Evolutionary conservation across 1,284 basidiomycete species (phyloP).

Genomic region (Cutaneotrichosporon sp.): DNA sequence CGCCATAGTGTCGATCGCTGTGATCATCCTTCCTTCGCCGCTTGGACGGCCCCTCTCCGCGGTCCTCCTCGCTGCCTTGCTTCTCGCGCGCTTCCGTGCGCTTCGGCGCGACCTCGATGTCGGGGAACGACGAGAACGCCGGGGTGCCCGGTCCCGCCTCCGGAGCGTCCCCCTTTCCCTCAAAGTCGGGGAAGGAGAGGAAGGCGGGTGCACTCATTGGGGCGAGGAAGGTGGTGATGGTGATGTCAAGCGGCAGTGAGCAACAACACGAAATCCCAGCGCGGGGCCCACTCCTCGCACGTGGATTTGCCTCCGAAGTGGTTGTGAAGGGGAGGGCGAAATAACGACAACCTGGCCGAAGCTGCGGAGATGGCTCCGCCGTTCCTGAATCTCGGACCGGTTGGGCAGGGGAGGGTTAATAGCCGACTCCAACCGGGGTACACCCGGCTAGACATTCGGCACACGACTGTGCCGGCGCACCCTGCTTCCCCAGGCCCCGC

Average conservation of each 20-base stretch:
- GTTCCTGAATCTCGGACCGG: not conserved
- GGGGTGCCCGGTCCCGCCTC: not conserved
- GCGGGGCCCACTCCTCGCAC: not conserved
- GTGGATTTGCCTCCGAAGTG: not conserved
- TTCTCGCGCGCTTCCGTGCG: not conserved
- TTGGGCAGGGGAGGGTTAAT: not conserved
- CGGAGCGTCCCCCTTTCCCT: not conserved
- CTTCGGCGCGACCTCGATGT: conserved; percentile 11
- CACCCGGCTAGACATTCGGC: too few relatives aligned
- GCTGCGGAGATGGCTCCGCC: not conserved
- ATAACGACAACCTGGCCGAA: not conserved
- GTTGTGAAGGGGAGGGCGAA: not conserved
- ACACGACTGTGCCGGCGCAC: too few relatives aligned
- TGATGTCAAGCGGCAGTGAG: not conserved
- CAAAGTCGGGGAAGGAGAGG: conserved; percentile 21
- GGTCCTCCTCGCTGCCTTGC: not conserved
- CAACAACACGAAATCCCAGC: not conserved
- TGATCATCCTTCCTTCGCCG: not conserved
- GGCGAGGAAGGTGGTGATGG: not conserved
- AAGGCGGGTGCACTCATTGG: conserved; percentile 20
- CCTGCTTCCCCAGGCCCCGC: too few relatives aligned
- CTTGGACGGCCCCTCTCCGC: not conserved
- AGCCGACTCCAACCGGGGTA: too few relatives aligned
- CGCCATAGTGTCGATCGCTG: not conserved
- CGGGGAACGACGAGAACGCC: conserved; percentile 27